Base-by-base conservation (phyloP, 768 basidiomycete species). In the Holtermannia corniformis region DNA sequence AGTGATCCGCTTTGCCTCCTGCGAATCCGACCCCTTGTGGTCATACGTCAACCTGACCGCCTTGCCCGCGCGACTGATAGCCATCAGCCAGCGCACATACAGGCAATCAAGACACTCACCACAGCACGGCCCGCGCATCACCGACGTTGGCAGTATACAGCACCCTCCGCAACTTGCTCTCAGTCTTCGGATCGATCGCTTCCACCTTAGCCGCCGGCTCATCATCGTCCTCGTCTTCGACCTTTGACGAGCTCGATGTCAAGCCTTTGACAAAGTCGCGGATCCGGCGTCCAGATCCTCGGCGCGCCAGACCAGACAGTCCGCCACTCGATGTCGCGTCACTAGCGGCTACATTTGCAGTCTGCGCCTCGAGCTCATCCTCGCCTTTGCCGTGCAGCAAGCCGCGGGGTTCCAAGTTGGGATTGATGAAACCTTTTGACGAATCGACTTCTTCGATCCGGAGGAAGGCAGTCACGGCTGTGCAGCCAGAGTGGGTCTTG, bases 101-200 rank as follows among this genome's bases (percentile, higher is more conserved):
- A 4, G 11, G 42, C 21, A 41, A 21, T 19, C 11, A 13, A 24
- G 28, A 2, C 23, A 69, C 74, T 49, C 51, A 75, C 73, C 87
- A 92, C 16, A 99, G 79, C 11, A 99, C 95, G 3, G 86, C 92
- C 21, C 95, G 76, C 4, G 95, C 95, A 67, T 99, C 95, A 7
- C 95, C 95, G 0, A 88, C 95, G 68, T 99, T 99, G 41, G 95
- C 95, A 49, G 83, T 85, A 71, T 97, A 99, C 32, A 99, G 75
- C 43, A 95, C 86, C 24, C 87, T 82, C 53, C 82, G 79, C 20
- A 82, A 68, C 44, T 58, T 56, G 11, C 49, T 50, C 21, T 64
- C 51, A 78, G 82, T 62, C 77, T 79, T 65, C 74, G 78, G 65
- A 80, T 77, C 68, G 47, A 73, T 54, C 78, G 80, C 67, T 74